These are phyloP conservation scores for Corchorus capsularis DNA, from an alignment of 345 rosid species.

Conservation along the genomic window DNA sequence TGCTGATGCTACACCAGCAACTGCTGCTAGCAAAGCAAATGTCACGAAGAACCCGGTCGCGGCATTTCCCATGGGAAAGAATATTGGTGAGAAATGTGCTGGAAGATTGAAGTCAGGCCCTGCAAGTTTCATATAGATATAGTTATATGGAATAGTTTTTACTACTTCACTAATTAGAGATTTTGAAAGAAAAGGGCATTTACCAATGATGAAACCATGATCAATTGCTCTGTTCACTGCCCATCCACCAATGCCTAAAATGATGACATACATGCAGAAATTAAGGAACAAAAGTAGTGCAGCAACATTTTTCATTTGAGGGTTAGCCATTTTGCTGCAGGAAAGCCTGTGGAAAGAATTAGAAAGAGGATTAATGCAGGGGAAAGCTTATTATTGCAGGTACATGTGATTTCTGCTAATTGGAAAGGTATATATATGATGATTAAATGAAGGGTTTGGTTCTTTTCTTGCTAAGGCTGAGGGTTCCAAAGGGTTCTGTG, in stretches of 20 bases:
- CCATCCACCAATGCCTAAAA: slow-evolving; percentile 84
- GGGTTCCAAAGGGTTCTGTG: slow-evolving; percentile 37
- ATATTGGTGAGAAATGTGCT: slow-evolving; percentile 86
- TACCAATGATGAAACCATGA: slow-evolving; percentile 86
- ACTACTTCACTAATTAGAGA: too few relatives aligned
- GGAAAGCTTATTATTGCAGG: not conserved
- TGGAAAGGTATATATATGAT: slow-evolving; percentile 34
- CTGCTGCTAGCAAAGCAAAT: slow-evolving; percentile 82
- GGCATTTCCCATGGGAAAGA: slow-evolving; percentile 94
- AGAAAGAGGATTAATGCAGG: slow-evolving; percentile 15
- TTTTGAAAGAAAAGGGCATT: not conserved
- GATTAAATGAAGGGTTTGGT: slow-evolving; percentile 34
- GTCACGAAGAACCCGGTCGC: slow-evolving; percentile 93
- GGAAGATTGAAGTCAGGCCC: slow-evolving; percentile 76
- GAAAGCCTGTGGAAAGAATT: slow-evolving; percentile 21
- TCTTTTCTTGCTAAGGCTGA: slow-evolving; percentile 84
- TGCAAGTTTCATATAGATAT: slow-evolving; percentile 28
- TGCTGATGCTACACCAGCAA: slow-evolving; percentile 79
- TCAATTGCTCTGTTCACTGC: slow-evolving; percentile 77
- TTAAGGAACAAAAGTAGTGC: slow-evolving; percentile 63
- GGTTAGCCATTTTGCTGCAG: slow-evolving; percentile 46
- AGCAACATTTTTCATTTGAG: slow-evolving; percentile 58
- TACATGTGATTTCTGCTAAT: slow-evolving; percentile 24
- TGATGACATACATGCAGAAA: slow-evolving; percentile 70
- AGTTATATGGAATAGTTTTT: too few relatives aligned